Conservation (phyloP, 2,329 filamentous ascomycete genomes). For the Juglanconis oblonga region DNA sequence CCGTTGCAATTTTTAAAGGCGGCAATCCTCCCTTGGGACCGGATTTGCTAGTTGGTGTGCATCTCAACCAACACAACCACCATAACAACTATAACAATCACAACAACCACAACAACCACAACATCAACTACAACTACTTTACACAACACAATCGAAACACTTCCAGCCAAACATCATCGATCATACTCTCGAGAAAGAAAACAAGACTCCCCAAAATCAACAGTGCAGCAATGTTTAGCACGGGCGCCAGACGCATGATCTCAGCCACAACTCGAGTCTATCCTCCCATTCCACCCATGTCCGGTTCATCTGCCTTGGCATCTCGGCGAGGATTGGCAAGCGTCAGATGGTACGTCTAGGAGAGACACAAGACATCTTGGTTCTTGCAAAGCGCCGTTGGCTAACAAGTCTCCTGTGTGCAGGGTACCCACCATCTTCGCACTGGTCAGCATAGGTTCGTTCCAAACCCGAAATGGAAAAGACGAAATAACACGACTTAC, state of each 20-base stretch:
- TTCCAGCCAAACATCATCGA: not conserved
- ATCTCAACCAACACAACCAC: not conserved
- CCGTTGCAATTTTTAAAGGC: not conserved
- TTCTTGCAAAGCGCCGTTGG: no score
- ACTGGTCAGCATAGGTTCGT: conserved; percentile 19
- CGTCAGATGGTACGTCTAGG: conserved; percentile 4
- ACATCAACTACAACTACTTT: not conserved
- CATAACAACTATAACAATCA: not conserved
- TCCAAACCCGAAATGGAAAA: not conserved
- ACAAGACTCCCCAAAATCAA: not conserved
- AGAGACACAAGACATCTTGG: not conserved
- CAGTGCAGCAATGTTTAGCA: conserved; percentile 11
- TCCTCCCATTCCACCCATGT: conserved; percentile 10
- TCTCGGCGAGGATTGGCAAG: conserved; percentile 3
- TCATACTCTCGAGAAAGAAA: not conserved
- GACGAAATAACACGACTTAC: conserved; percentile 11
- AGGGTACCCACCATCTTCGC: conserved; percentile 16
- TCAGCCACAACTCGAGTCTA: conserved; percentile 13
- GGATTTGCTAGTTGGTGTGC: no score
- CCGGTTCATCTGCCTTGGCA: not conserved
- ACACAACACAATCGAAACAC: not conserved
- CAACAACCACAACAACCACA: no score
- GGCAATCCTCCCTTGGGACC: not conserved
- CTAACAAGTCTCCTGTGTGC: not conserved
- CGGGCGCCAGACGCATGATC: conserved; percentile 13